phyloP scores from a whole-genome alignment of 805 yeast genomes.

The Pichia eremophila region DNA sequence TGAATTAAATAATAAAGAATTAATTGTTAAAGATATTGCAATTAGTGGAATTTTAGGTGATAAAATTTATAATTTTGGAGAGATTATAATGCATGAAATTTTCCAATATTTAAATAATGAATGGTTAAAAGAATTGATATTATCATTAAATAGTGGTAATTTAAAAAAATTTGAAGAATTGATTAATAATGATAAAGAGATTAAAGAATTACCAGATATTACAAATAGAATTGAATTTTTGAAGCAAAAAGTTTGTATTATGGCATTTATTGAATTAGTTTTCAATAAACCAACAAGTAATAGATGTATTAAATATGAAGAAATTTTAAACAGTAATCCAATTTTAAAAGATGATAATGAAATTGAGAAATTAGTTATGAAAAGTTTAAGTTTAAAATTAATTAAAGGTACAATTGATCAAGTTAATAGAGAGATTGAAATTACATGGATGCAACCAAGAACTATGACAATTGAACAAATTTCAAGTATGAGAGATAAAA shows the following conservation, averaged over 20 bases:
- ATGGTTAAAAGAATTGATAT: conserved; percentile 68
- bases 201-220: conserved; percentile 26
- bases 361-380: conserved; percentile 87
- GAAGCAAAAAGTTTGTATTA: conserved; percentile 83
- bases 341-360: conserved; percentile 51
- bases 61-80: conserved; percentile 91
- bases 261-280: conserved; percentile 82
- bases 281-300: conserved; percentile 67
- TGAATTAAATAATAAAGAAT: conserved; percentile 30
- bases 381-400: conserved; percentile 75
- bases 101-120: conserved; percentile 37
- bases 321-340: conserved; percentile 61
- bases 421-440: conserved; percentile 64
- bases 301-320: conserved; percentile 63
- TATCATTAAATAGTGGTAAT: conserved; percentile 71
- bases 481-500: conserved; percentile 59
- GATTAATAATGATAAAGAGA: conserved; percentile 2
- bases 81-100: conserved; percentile 82
- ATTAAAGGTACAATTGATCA: conserved; percentile 89
- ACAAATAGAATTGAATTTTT: conserved; percentile 54
- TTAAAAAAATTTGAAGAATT: conserved; percentile 50
- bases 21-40: conserved; percentile 62
- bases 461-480: conserved; percentile 80
- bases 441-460: conserved; percentile 95
- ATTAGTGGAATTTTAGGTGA: conserved; percentile 87